These are phyloP conservation scores for Trametes sanguinea DNA, from an alignment of 768 basidiomycete species.

Conservation along the genomic window DNA sequence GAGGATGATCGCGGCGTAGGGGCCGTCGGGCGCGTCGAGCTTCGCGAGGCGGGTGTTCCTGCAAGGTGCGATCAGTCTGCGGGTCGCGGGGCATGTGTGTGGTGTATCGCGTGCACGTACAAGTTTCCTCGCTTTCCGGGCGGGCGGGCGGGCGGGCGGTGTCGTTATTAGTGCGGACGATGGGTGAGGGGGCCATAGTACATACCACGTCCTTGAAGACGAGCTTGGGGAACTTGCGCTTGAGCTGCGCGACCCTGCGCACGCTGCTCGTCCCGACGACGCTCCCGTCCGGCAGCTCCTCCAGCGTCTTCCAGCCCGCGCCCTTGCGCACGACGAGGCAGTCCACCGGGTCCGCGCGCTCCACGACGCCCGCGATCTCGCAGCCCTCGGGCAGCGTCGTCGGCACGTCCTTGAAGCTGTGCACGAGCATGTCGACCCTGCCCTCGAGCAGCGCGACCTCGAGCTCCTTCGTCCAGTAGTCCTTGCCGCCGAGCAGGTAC, in stretches of 20 bases:
- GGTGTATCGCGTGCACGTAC: constrained; percentile 47
- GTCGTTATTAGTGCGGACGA: too few relatives aligned
- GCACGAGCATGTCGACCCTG: constrained; percentile 88
- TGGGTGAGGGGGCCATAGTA: background rate
- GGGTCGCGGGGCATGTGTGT: background rate
- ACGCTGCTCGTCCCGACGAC: constrained; percentile 97
- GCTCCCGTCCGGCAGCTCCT: constrained; percentile 83
- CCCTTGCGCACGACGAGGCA: constrained; percentile 85
- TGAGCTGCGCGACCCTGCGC: constrained; percentile 86
- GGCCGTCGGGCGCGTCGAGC: constrained; percentile 79
- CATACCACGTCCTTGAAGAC: constrained; percentile 88
- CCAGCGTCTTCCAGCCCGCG: constrained; percentile 64
- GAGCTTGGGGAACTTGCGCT: constrained; percentile 72
- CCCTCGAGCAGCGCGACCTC: constrained; percentile 77
- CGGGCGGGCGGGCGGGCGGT: background rate
- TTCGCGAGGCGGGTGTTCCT: constrained; percentile 91
- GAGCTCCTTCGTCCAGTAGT: constrained; percentile 95
- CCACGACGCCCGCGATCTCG: constrained; percentile 79
- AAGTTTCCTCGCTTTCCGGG: constrained; percentile 74
- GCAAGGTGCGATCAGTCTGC: constrained; percentile 10
- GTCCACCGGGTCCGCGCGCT: constrained; percentile 89
- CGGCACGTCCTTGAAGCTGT: constrained; percentile 92
- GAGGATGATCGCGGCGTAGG: constrained; percentile 87
- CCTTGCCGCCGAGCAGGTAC: constrained; percentile 88
- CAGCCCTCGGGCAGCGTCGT: constrained; percentile 85